Percentiles rank a stretch among this genome's conserved stretches.
These are phyloP conservation scores for Ceratocystis lukuohia DNA, from an alignment of 2,329 filamentous ascomycete genomes.

Conservation along the genomic window DNA sequence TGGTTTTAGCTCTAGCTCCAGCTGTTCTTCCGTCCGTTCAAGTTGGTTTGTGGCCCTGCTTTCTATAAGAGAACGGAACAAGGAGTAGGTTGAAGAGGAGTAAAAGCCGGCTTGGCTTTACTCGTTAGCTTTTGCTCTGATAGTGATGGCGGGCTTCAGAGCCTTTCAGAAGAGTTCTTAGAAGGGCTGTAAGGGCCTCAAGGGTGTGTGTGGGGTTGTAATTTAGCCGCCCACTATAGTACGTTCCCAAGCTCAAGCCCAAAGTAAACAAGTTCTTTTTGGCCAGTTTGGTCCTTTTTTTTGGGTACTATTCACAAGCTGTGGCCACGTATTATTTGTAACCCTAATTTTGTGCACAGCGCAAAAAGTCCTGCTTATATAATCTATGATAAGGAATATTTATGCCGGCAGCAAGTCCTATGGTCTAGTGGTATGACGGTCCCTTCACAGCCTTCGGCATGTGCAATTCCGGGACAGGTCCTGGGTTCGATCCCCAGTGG, in stretches of 20 bases:
- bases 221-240: slow-evolving; percentile 14
- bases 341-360: neutral
- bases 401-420: slow-evolving; percentile 9
- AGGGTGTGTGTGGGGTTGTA: slow-evolving; percentile 9
- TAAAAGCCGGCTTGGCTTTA: too few species aligned
- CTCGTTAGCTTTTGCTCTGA: too few species aligned
- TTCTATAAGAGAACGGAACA: too few species aligned
- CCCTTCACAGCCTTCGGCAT: slow-evolving; percentile 13
- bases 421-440: slow-evolving; percentile 20
- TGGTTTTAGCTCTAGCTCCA: neutral
- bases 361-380: neutral
- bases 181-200: too few species aligned
- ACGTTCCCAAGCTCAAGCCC: slow-evolving; percentile 1
- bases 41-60: too few species aligned
- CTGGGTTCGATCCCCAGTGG: slow-evolving; percentile 20
- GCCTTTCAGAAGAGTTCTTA: too few species aligned
- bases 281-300: neutral
- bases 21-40: too few species aligned
- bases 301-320: neutral
- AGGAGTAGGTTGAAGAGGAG: too few species aligned
- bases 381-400: rapidly evolving
- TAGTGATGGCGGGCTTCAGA: too few species aligned
- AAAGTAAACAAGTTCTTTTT: neutral
- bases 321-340: slow-evolving; percentile 1
- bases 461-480: slow-evolving; percentile 18